phyloP scores from a whole-genome alignment of 495 filamentous ascomycete species.

The Entonaema liquescens region DNA sequence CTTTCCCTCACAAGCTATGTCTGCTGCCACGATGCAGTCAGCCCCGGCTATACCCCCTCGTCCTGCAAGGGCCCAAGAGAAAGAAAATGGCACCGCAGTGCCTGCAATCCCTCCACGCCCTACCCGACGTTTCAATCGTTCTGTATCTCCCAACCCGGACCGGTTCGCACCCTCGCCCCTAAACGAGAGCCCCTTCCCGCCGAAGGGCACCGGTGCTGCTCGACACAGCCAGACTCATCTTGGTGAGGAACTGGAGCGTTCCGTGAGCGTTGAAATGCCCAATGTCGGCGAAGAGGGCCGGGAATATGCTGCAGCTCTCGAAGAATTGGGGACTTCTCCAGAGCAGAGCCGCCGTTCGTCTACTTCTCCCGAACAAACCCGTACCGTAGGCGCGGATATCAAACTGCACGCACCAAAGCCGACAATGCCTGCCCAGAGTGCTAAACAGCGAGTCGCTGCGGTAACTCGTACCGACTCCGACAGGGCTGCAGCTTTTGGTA shows the following conservation, averaged over 20 bases:
- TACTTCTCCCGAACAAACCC: conserved; percentile 70
- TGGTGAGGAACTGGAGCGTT: conserved; percentile 63
- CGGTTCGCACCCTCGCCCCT: conserved; percentile 86
- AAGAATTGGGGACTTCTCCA: conserved; percentile 51
- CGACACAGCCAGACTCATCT: conserved; percentile 55
- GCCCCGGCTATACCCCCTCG: conserved; percentile 70
- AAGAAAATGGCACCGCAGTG: conserved; percentile 43
- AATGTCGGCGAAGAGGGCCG: conserved; percentile 88
- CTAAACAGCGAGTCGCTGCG: conserved; percentile 78
- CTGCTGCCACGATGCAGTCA: conserved; percentile 62
- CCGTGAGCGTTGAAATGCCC: conserved; percentile 81
- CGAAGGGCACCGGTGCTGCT: conserved; percentile 43
- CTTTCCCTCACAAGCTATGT: conserved; percentile 45
- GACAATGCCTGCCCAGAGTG: conserved; percentile 77
- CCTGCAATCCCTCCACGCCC: conserved; percentile 79
- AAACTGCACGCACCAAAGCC: conserved; percentile 92
- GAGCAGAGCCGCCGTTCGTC: conserved; percentile 44
- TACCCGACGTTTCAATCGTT: conserved; percentile 73
- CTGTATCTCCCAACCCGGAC: conserved; percentile 77
- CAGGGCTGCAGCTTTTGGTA: conserved; percentile 80
- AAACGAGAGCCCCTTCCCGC: conserved; percentile 64
- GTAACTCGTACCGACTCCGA: conserved; percentile 91
- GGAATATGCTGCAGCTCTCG: conserved; percentile 76
- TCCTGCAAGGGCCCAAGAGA: conserved; percentile 60
- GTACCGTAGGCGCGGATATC: conserved; percentile 80